Evolutionary conservation across 306 rosid genomes (phyloP), one percentile per base, ranked within the genome.

Genomic region (Rubus parviflorus): DNA sequence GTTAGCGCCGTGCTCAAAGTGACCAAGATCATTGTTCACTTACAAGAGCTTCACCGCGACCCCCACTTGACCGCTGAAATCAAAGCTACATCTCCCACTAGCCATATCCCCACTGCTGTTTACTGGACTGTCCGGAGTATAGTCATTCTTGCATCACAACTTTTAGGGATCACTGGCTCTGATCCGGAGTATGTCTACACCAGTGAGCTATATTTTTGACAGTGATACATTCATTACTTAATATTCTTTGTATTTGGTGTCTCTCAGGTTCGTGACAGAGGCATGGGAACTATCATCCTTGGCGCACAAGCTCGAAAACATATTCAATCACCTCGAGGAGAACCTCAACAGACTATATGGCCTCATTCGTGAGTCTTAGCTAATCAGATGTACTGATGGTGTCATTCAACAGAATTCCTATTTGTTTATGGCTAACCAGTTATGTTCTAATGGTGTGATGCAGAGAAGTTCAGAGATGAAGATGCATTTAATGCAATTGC

Each of bases 271-370:
- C 19, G 13, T 77, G 66, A 58, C 88, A 19, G 93, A 91, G 68
- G 73, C 88, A 16, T 94, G 98, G 97, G 97, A 94, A 77, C 79
- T 90, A 22, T 80, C 97, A 0, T 89, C 90, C 43, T 80, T 89
- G 92, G 83, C 89, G 4, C 90, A 90, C 68, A 90, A 86, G 86
- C 83, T 90, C 7, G 84, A 81, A 49, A 85, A 23, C 79, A 80
- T 94, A 43, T 70, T 70, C 72, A 77, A 79, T 49, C 90, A 89
- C 80, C 92, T 94, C 13, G 68, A 40, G 40, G 80, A 75, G 35
- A 74, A 25, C 46, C 60, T 25, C 17, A 37, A 45, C 47, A 30
- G 35, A 46, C 37, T 74, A 13, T 0, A 16, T 30, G 13, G 16
- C 4, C 20, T 61, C n/a, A 25, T 58, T 52, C 20, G 78, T 74